Evolutionary conservation across 2,329 filamentous ascomycete species (phyloP).

Genomic region (Graphilbum fragrans): DNA sequence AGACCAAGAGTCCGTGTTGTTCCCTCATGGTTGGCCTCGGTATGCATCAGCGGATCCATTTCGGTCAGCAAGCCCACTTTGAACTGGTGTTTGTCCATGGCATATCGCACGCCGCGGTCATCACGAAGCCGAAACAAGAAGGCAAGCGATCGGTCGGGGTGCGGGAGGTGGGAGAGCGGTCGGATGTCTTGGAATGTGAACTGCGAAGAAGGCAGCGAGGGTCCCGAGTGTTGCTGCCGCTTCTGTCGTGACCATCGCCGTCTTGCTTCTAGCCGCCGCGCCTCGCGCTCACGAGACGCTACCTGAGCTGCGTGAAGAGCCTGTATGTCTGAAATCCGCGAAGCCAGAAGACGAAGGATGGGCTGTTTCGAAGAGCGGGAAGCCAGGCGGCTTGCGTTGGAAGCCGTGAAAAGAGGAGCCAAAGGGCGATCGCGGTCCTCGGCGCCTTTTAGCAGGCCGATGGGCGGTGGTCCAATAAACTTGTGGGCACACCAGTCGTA

Average conservation of each 20-base stretch:
- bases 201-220: neutral
- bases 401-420: slow-evolving; percentile 10
- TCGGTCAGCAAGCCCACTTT: slow-evolving; percentile 79
- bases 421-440: slow-evolving; percentile 14
- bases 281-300: slow-evolving; percentile 6
- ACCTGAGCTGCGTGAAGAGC: slow-evolving; percentile 12
- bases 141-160: slow-evolving; percentile 55
- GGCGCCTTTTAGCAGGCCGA: slow-evolving; percentile 15
- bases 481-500: slow-evolving; percentile 14
- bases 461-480: slow-evolving; percentile 14
- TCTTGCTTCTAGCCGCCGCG: slow-evolving; percentile 2
- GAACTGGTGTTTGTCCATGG: slow-evolving; percentile 79
- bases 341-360: slow-evolving; percentile 17
- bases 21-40: slow-evolving; percentile 55
- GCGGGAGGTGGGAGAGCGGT: slow-evolving; percentile 65
- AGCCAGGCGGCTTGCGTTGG: neutral
- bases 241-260: slow-evolving; percentile 2
- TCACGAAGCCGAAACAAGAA: slow-evolving; percentile 66
- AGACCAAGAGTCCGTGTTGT: slow-evolving; percentile 69
- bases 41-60: slow-evolving; percentile 84
- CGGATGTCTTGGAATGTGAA: slow-evolving; percentile 70
- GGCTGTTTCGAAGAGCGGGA: neutral
- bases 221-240: neutral
- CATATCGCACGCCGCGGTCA: slow-evolving; percentile 73
- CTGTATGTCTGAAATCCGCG: slow-evolving; percentile 13